Evolutionary conservation across 345 rosid genomes (phyloP), one percentile per base, ranked within the genome.

Genomic region (Heritiera fomes): DNA sequence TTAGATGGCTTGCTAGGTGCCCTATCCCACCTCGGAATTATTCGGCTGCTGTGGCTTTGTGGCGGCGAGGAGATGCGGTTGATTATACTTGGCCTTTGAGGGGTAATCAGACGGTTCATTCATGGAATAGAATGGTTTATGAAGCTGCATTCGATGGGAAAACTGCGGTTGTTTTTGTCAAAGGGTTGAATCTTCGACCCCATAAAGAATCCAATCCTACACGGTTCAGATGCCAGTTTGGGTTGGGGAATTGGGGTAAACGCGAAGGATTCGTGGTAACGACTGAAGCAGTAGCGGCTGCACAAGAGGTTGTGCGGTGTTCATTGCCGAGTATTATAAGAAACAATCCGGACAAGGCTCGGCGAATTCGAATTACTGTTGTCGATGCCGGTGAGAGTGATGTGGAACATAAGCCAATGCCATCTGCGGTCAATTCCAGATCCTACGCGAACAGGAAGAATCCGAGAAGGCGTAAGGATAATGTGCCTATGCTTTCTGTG

Each of bases 291-390:
- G 71, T 87, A 60, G 80, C 95, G 9, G 98, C 92, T 11, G 98
- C 99, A 7, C 99, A 96, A 84, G 98, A 96, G 83, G 97, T 92
- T 73, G 87, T 96, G 50, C 81, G 98, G 87, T 96, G 99, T 88
- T 83, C 78, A 77, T 80, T 92, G 80, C 98, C 98, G 0, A 87
- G 86, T 50, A 88, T 89, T 64, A 78, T 96, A 69, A 77, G 78
- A 60, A 81, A 79, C 15, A 90, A 90, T 73, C 87, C 83, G 0
- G 81, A 67, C n/a, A 87, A 86, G 82, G 89, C 89, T 75, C 80
- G 78, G 75, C 95, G 94, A 4, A 82, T 81, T 81, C 88, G 86
- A 6, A 91, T 92, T 40, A 89, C 90, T 3, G 59, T 90, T 46
- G 76, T 81, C 41, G 80, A 64, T 23, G 79, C 76, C 59, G 78